Percentiles rank a stretch among this genome's conserved stretches.
Evolutionary conservation across 371 early-diverging fungal genomes (phyloP).

Genomic region (Saksenaea vasiformis): DNA sequence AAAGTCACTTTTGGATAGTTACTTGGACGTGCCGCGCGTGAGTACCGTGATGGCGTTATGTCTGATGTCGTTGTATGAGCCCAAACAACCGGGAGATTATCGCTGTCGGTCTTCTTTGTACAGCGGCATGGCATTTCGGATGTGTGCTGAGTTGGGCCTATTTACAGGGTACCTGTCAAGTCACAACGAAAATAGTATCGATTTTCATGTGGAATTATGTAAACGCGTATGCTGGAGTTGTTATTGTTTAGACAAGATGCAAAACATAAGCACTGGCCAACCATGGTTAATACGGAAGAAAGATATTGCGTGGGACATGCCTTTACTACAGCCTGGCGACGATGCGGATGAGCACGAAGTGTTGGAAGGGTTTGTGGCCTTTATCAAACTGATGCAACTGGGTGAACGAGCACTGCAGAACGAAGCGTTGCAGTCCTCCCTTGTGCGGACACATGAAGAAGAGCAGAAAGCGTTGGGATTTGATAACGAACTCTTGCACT

Average conservation of each 20-base stretch:
- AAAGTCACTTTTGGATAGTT: slow-evolving; percentile 16
- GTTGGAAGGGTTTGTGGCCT: slow-evolving; percentile 27
- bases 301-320: slow-evolving; percentile 30
- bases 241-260: slow-evolving; percentile 25
- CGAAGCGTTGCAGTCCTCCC: slow-evolving; percentile 11
- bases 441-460: slow-evolving; percentile 21
- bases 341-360: slow-evolving; percentile 29
- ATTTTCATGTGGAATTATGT: slow-evolving; percentile 19
- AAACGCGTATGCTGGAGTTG: slow-evolving; percentile 25
- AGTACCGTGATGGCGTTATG: slow-evolving; percentile 30
- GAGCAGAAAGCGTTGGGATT: slow-evolving; percentile 28
- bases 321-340: slow-evolving; percentile 28
- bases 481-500: slow-evolving; percentile 22
- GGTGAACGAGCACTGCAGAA: slow-evolving; percentile 25
- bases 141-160: slow-evolving; percentile 30
- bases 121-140: slow-evolving; percentile 32
- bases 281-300: slow-evolving; percentile 14
- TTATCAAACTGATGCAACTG: slow-evolving; percentile 31
- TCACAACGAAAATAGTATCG: slow-evolving; percentile 13
- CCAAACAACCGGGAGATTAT: slow-evolving; percentile 5
- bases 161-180: background rate
- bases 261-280: slow-evolving; percentile 10
- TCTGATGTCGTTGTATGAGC: slow-evolving; percentile 27
- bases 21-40: slow-evolving; percentile 16
- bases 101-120: slow-evolving; percentile 16